Conservation (phyloP, 225 moss, liverwort and hornwort genomes). For the Straminergon stramineum region DNA sequence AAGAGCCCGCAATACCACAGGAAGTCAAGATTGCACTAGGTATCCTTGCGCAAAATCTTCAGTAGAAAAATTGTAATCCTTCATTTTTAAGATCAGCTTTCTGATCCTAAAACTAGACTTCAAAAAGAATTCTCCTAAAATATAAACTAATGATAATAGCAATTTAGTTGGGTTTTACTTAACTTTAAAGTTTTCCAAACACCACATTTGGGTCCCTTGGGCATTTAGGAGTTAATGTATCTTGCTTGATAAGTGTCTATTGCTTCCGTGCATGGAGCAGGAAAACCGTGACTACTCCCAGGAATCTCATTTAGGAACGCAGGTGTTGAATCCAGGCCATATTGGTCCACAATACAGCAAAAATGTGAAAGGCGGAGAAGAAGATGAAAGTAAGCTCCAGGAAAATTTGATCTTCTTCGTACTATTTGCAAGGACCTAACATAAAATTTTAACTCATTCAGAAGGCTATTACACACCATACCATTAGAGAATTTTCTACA, state of each 20-base stretch:
- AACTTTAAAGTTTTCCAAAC: no score
- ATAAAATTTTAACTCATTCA: not conserved
- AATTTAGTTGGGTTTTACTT: no score
- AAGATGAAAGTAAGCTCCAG: conserved; percentile 22
- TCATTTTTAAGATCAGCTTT: no score
- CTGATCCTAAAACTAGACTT: no score
- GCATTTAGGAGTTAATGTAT: not conserved
- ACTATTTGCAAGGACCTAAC: not conserved
- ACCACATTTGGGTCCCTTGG: no score
- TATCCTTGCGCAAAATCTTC: no score
- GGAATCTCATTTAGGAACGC: not conserved
- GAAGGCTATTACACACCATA: not conserved
- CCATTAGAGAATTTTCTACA: not conserved
- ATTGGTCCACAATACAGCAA: conserved; percentile 44
- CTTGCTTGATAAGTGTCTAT: not conserved
- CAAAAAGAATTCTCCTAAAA: no score
- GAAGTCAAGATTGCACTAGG: no score
- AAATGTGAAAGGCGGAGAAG: conserved; percentile 34
- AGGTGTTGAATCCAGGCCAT: conserved; percentile 30
- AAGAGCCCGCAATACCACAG: no score
- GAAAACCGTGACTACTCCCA: conserved; percentile 22
- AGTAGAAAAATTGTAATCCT: no score
- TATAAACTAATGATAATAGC: no score
- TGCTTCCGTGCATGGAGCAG: not conserved
- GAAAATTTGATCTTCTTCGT: not conserved